Percentiles rank a stretch among this genome's conserved stretches.
Conservation (phyloP, 2,329 filamentous ascomycete genomes). For the Fusarium decemcellulare region DNA sequence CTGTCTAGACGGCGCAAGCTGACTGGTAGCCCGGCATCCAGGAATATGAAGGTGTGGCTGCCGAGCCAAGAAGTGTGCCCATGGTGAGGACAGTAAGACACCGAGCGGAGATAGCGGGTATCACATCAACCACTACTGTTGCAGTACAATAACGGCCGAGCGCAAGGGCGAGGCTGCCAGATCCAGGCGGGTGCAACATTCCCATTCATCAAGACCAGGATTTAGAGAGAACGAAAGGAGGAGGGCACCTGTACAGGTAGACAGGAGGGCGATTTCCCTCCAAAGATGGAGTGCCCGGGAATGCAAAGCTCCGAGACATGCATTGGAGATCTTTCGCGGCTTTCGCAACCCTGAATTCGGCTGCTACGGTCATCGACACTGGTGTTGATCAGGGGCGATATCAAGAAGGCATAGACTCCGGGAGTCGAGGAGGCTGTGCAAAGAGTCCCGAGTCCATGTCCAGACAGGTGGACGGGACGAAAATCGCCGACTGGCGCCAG, state of each 20-base stretch:
- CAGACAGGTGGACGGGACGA: conserved; percentile 13
- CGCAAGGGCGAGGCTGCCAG: conserved; percentile 12
- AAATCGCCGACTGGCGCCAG: conserved; percentile 15
- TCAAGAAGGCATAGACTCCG: neutral
- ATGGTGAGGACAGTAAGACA: conserved; percentile 35
- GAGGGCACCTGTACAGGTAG: conserved; percentile 14
- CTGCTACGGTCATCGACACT: neutral
- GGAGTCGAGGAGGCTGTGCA: conserved; percentile 2
- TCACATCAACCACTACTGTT: conserved; percentile 9
- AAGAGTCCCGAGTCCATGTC: neutral
- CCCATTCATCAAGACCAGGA: conserved; percentile 25
- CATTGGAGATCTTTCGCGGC: conserved; percentile 34
- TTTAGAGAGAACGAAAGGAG: conserved; percentile 6
- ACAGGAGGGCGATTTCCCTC: conserved; percentile 18
- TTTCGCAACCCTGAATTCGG: conserved; percentile 17
- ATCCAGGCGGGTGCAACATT: conserved; percentile 19
- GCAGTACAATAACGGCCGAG: neutral
- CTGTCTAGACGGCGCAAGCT: conserved; percentile 28
- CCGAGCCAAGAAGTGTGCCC: conserved; percentile 19
- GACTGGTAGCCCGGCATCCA: conserved; percentile 25
- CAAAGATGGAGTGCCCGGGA: conserved; percentile 33
- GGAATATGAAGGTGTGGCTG: conserved; percentile 33
- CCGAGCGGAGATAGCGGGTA: conserved; percentile 17
- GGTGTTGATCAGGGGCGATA: conserved; percentile 1
- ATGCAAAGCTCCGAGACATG: conserved; percentile 36